Base-by-base conservation (phyloP, 352 stramenopile genomes). In the Phytopythium chamaehyphon region DNA sequence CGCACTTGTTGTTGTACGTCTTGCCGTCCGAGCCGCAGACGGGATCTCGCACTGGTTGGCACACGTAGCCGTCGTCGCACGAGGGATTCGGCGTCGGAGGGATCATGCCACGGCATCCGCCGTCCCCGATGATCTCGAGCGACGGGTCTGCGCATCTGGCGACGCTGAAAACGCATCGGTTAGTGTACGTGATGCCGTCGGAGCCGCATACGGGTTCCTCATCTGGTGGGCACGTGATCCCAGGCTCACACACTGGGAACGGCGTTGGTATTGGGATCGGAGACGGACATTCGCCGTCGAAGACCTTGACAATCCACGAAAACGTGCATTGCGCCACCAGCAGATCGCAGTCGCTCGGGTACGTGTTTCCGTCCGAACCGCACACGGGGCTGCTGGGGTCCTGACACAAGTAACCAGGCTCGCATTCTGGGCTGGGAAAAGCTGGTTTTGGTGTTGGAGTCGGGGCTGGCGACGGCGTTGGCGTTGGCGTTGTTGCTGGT, bases 1-100 rank as follows among this genome's bases (percentile, higher is more conserved):
- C 35, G 50, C 76, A 86, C 49, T 64, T 57, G 57, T 80, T 84
- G 28, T 33, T 35, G 61, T 84, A 88, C 9, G 76, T 86, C 21
- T 64, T 28, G 19, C 71, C 68, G 44, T 86, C 64, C 18, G 76
- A 83, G 21, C 58, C 73, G 42, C 76, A 33, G 5, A 33, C 28
- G 28, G 28, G 28, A 33, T 33, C 28, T 9, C 28, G 85, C 6
- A 88, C 69, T 7, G 73, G 72, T 18, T 53, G 33, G 44, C 62
- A 66, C 22, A 61, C 10, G 18, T 16, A 47, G 45, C 48, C 35
- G 16, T n/a, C 19, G 18, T 55, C 48, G 23, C 39, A 19, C n/a
- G 11, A 5, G 21, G 28, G 28, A 33, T 33, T 33, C 28, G 28
- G 28, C 28, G 28, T 33, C 9, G 28, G 28, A 33, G 28, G 5